phyloP scores from a whole-genome alignment of 164 flowering plant genomes.

The Chloranthus sessilifolius region DNA sequence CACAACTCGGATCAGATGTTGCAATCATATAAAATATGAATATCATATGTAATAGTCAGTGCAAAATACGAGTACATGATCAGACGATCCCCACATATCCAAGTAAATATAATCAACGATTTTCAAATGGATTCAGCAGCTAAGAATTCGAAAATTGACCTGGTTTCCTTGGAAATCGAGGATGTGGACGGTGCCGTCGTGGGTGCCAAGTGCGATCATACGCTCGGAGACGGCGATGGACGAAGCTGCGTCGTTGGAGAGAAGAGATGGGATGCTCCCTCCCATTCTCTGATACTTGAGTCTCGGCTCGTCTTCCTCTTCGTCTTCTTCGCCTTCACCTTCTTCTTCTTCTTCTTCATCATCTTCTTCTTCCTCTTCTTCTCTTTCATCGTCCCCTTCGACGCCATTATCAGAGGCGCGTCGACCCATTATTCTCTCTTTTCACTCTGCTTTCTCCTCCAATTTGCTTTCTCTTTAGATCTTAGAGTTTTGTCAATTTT shows the following conservation, averaged over 20 bases:
- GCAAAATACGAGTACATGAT: no score
- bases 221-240: constrained; percentile 91
- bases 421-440: constrained; percentile 7
- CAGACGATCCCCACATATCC: not conserved
- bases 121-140: no score
- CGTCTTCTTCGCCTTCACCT: constrained; percentile 63
- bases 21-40: no score
- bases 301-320: constrained; percentile 95
- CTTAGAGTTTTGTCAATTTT: no score
- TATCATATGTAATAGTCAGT: no score
- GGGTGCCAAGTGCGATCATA: constrained; percentile 99
- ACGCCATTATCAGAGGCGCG: constrained; percentile 64
- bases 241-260: constrained; percentile 74
- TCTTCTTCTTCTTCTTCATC: constrained; percentile 47
- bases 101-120: not conserved
- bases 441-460: not conserved
- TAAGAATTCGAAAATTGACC: no score
- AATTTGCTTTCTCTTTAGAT: not conserved
- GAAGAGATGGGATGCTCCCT: constrained; percentile 71
- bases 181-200: constrained; percentile 75
- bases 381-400: constrained; percentile 86
- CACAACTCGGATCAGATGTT: no score
- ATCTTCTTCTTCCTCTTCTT: constrained; percentile 38
- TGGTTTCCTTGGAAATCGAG: constrained; percentile 97
- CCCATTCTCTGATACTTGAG: constrained; percentile 99